These are phyloP conservation scores for Penicillium dipodomyicola DNA, from an alignment of 495 filamentous ascomycete species.

Conservation along the genomic window DNA sequence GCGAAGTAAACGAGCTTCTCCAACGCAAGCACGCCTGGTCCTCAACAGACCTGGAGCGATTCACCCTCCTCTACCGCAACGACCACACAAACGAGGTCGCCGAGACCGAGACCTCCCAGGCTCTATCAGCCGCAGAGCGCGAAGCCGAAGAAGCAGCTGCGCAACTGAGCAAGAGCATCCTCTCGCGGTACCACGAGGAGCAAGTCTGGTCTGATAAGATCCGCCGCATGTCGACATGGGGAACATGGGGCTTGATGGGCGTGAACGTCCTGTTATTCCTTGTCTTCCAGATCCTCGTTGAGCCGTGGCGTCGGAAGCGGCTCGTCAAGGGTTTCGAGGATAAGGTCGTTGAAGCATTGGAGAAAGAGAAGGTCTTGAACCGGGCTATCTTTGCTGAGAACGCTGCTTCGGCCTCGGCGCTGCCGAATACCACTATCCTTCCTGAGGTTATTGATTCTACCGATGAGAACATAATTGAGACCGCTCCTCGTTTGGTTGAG, in stretches of 20 bases:
- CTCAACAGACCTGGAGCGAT: constrained; percentile 83
- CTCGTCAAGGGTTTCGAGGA: constrained; percentile 38
- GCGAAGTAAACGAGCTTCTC: constrained; percentile 90
- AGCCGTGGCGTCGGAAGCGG: constrained; percentile 83
- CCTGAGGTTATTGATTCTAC: constrained; percentile 20
- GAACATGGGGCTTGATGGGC: constrained; percentile 97
- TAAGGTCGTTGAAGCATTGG: constrained; percentile 58
- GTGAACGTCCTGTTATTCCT: constrained; percentile 89
- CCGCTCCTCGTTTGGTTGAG: neutral
- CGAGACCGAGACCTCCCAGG: constrained; percentile 71
- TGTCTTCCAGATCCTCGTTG: constrained; percentile 85
- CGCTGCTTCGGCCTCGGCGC: constrained; percentile 17
- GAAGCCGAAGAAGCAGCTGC: constrained; percentile 72
- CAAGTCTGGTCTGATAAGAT: constrained; percentile 99
- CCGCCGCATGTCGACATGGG: constrained; percentile 92
- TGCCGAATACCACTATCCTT: neutral
- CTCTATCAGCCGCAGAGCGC: constrained; percentile 69
- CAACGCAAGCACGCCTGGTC: constrained; percentile 94
- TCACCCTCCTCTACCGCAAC: constrained; percentile 85
- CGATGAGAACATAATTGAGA: constrained; percentile 9
- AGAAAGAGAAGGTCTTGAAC: constrained; percentile 58
- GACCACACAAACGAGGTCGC: constrained; percentile 91
- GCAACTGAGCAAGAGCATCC: constrained; percentile 71
- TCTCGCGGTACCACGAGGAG: constrained; percentile 94
- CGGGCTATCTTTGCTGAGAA: constrained; percentile 25